Evolutionary conservation across 73 alveolate species (phyloP).

Genomic region (Tetrahymena malaccensis): DNA sequence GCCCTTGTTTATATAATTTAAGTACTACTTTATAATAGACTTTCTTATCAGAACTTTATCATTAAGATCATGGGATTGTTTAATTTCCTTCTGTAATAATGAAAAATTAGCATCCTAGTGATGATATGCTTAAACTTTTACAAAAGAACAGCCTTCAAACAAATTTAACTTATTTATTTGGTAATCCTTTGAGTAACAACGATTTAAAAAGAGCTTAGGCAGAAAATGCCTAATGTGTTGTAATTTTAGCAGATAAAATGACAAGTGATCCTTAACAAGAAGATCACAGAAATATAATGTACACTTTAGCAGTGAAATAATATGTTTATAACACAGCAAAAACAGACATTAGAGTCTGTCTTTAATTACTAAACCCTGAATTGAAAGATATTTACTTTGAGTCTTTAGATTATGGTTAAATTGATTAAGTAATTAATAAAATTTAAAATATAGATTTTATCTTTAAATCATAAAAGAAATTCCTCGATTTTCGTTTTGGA

Average conservation of each 20-base stretch:
- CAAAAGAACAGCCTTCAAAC: constrained; percentile 50
- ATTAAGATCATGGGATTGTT: constrained; percentile 82
- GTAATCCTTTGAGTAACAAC: constrained; percentile 70
- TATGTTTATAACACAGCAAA: constrained; percentile 47
- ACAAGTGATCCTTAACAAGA: constrained; percentile 73
- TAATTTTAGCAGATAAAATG: constrained; percentile 79
- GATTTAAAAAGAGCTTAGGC: constrained; percentile 80
- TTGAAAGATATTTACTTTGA: constrained; percentile 79
- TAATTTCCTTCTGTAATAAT: constrained; percentile 74
- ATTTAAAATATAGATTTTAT: too few species aligned
- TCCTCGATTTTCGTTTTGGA: too few species aligned
- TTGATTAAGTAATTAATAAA: constrained; percentile 2
- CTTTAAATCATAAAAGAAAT: too few species aligned
- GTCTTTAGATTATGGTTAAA: constrained; percentile 18
- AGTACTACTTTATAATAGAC: constrained; percentile 7
- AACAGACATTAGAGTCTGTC: constrained; percentile 66
- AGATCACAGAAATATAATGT: constrained; percentile 81
- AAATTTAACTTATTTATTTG: constrained; percentile 75
- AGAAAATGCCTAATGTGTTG: constrained; percentile 78
- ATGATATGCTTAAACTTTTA: constrained; percentile 64
- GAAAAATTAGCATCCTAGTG: constrained; percentile 71
- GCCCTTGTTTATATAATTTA: neutral
- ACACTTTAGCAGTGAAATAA: constrained; percentile 84
- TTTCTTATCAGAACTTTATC: constrained; percentile 81
- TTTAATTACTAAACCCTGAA: constrained; percentile 79